Evolutionary conservation across 2,329 filamentous ascomycete genomes (phyloP).

Genomic region (Chaetoscypha palmicola): DNA sequence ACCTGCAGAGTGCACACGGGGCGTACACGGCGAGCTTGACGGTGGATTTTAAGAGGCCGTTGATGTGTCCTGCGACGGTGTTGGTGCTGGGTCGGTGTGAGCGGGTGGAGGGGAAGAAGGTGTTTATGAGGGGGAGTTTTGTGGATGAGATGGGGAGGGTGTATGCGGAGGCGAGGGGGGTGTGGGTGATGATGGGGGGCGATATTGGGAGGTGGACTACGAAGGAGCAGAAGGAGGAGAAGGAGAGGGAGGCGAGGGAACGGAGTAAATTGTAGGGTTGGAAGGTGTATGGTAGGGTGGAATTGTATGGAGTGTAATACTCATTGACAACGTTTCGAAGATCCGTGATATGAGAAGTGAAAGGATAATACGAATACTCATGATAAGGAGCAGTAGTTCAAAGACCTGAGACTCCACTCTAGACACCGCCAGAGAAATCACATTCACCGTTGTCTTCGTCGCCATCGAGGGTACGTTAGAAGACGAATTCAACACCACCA

Average conservation of each 20-base stretch:
- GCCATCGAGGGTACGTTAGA: too few relatives aligned
- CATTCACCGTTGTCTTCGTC: too few relatives aligned
- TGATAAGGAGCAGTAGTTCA: too few relatives aligned
- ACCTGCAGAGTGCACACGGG: slow-evolving; percentile 22
- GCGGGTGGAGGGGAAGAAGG: slow-evolving; percentile 26
- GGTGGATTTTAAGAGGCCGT: slow-evolving; percentile 24
- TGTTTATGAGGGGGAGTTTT: slow-evolving; percentile 22
- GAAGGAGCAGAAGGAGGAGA: slow-evolving; percentile 1
- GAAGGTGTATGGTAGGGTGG: too few relatives aligned
- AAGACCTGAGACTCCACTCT: too few relatives aligned
- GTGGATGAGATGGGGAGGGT: slow-evolving; percentile 27
- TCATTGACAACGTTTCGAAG: too few relatives aligned
- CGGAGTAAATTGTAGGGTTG: background rate
- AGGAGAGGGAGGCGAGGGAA: slow-evolving; percentile 1
- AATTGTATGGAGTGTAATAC: too few relatives aligned
- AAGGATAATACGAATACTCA: too few relatives aligned
- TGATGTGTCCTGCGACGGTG: slow-evolving; percentile 24
- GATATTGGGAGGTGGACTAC: slow-evolving; percentile 16
- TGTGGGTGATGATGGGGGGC: slow-evolving; percentile 13
- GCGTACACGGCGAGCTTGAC: slow-evolving; percentile 27
- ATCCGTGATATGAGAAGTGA: too few relatives aligned
- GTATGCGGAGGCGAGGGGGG: slow-evolving; percentile 10
- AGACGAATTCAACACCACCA: too few relatives aligned
- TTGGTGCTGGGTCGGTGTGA: slow-evolving; percentile 24
- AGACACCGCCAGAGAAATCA: too few relatives aligned